A percentile compares a stretch with the other conserved stretches of the same genome.
phyloP scores from a whole-genome alignment of 352 stramenopile species.

The Phytophthora cactorum region DNA sequence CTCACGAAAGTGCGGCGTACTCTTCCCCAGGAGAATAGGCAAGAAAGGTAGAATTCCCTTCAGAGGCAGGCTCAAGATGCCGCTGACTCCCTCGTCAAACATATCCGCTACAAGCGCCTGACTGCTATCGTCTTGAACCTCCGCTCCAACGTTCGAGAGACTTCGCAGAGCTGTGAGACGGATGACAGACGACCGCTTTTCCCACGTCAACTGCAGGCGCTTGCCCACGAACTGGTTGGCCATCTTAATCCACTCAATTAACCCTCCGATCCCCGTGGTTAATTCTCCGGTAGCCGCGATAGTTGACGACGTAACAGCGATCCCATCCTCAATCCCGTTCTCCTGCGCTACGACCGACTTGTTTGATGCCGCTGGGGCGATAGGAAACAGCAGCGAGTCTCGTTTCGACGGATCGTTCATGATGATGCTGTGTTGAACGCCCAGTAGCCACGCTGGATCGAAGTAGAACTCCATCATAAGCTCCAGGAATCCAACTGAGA shows the following conservation, averaged over 20 bases:
- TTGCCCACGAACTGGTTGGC: slow-evolving; percentile 68
- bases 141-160: slow-evolving; percentile 44
- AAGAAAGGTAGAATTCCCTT: slow-evolving; percentile 78
- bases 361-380: slow-evolving; percentile 41
- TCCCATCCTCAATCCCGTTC: slow-evolving; percentile 56
- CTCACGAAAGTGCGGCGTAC: slow-evolving; percentile 63
- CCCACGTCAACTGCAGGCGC: slow-evolving; percentile 73
- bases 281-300: slow-evolving; percentile 31
- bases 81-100: slow-evolving; percentile 66
- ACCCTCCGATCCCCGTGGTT: slow-evolving; percentile 35
- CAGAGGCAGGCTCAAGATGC: slow-evolving; percentile 68
- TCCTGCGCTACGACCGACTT: slow-evolving; percentile 47
- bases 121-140: slow-evolving; percentile 4
- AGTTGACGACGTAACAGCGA: slow-evolving; percentile 34
- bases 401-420: slow-evolving; percentile 87
- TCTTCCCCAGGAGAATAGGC: slow-evolving; percentile 60
- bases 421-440: slow-evolving; percentile 81
- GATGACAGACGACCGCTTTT: slow-evolving; percentile 73
- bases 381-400: slow-evolving; percentile 76
- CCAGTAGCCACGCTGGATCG: slow-evolving; percentile 59
- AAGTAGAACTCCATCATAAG: slow-evolving; percentile 90
- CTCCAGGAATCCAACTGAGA: slow-evolving; percentile 73
- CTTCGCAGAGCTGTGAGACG: slow-evolving; percentile 70
- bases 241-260: slow-evolving; percentile 77
- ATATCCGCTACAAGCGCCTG: slow-evolving; percentile 45